Evolutionary conservation across 192 early-diverging fungal species (phyloP).

Genomic region (Entophlyctis helioformis): DNA sequence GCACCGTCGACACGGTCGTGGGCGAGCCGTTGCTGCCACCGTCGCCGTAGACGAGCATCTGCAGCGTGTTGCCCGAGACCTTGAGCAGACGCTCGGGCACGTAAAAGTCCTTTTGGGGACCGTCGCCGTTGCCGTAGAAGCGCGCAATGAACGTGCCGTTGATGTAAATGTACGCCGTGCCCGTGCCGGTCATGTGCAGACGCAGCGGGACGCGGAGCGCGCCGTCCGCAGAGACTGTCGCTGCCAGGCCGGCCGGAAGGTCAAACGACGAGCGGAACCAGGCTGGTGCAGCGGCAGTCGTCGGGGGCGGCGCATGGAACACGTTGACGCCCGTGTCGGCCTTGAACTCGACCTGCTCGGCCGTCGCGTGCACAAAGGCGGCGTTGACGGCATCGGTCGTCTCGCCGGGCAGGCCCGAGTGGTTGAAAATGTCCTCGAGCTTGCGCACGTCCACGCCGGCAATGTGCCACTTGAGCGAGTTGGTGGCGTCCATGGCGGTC

Average conservation of each 20-base stretch:
- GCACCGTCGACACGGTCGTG: too few relatives aligned
- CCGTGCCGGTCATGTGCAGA: slow-evolving; percentile 52
- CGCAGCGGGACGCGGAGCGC: slow-evolving; percentile 43
- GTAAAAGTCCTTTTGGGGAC: slow-evolving; percentile 58
- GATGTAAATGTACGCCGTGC: slow-evolving; percentile 54
- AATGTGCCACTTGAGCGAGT: slow-evolving; percentile 46
- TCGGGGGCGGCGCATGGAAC: too few relatives aligned
- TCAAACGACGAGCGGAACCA: slow-evolving; percentile 32
- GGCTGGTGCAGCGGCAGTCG: slow-evolving; percentile 2
- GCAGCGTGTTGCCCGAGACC: neutral
- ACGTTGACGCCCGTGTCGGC: neutral
- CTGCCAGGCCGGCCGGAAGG: slow-evolving; percentile 1
- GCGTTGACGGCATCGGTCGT: slow-evolving; percentile 19
- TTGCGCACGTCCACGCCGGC: slow-evolving; percentile 61
- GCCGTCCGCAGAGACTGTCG: neutral
- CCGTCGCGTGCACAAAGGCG: slow-evolving; percentile 3
- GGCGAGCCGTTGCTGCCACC: too few relatives aligned
- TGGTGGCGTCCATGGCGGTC: slow-evolving; percentile 16
- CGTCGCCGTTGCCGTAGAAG: slow-evolving; percentile 57
- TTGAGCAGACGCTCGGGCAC: slow-evolving; percentile 15
- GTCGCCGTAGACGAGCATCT: slow-evolving; percentile 12
- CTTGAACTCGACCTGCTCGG: neutral
- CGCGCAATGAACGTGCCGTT: slow-evolving; percentile 56
- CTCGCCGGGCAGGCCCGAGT: slow-evolving; percentile 70
- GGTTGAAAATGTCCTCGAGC: slow-evolving; percentile 44